Percentiles rank a stretch among this genome's conserved stretches.
Evolutionary conservation across 495 filamentous ascomycete genomes (phyloP).

Genomic region (Thermothielavioides terrestris): DNA sequence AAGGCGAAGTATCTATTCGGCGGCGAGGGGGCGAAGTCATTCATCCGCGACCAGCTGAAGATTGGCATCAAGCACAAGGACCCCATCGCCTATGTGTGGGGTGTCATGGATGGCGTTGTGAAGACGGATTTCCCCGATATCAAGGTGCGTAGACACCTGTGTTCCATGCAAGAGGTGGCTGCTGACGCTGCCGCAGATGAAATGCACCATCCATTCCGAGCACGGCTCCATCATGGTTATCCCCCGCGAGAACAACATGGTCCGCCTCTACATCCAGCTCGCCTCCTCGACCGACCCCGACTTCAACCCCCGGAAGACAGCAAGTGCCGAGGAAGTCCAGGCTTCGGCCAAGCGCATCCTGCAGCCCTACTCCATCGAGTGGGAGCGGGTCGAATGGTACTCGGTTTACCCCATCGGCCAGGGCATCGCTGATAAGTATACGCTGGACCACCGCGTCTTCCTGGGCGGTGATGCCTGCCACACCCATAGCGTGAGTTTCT

Average conservation of each 20-base stretch:
- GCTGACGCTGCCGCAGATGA: slow-evolving; percentile 52
- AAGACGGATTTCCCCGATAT: slow-evolving; percentile 72
- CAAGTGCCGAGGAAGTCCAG: slow-evolving; percentile 60
- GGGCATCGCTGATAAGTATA: slow-evolving; percentile 60
- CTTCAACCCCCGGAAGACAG: slow-evolving; percentile 51
- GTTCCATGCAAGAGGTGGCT: slow-evolving; percentile 1
- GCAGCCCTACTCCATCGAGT: slow-evolving; percentile 57
- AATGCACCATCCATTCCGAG: slow-evolving; percentile 71
- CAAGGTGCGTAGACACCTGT: slow-evolving; percentile 30
- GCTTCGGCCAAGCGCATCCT: slow-evolving; percentile 56
- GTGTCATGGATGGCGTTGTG: slow-evolving; percentile 68
- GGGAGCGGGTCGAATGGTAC: slow-evolving; percentile 62
- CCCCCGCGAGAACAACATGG: slow-evolving; percentile 65
- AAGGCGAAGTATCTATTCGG: slow-evolving; percentile 53
- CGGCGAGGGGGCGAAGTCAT: slow-evolving; percentile 53
- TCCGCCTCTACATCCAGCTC: slow-evolving; percentile 68
- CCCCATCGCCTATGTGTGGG: slow-evolving; percentile 63
- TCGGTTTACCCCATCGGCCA: slow-evolving; percentile 66
- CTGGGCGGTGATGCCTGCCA: slow-evolving; percentile 76
- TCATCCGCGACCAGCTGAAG: slow-evolving; percentile 52
- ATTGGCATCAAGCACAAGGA: slow-evolving; percentile 54
- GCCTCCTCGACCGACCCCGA: slow-evolving; percentile 57
- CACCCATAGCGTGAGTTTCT: slow-evolving; percentile 57
- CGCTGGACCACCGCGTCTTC: slow-evolving; percentile 60
- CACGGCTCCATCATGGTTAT: slow-evolving; percentile 69